These are phyloP conservation scores for Beauveria asiatica DNA, from an alignment of 2,329 filamentous ascomycete species.

Conservation along the genomic window DNA sequence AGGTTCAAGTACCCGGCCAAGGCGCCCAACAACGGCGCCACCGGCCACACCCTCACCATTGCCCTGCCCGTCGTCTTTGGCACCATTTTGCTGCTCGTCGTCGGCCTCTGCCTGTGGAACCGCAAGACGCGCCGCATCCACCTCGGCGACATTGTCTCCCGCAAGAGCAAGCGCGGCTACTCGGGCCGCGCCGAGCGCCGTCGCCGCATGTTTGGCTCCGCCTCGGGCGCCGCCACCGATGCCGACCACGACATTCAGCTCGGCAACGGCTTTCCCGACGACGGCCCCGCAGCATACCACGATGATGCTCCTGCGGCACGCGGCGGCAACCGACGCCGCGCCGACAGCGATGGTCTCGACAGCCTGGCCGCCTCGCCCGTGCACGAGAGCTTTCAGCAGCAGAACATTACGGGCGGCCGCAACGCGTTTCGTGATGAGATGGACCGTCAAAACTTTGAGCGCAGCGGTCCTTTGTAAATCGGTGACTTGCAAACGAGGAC, in stretches of 20 bases:
- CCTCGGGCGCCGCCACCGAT: constrained; percentile 23
- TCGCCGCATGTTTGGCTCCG: constrained; percentile 27
- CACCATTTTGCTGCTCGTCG: constrained; percentile 36
- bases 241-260: constrained; percentile 35
- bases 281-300: constrained; percentile 22
- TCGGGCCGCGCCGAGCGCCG: constrained; percentile 30
- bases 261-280: constrained; percentile 21
- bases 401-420: constrained; percentile 23
- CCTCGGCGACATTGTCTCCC: constrained; percentile 44
- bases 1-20: constrained; percentile 28
- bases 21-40: constrained; percentile 24
- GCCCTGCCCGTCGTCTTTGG: constrained; percentile 44
- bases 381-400: constrained; percentile 32
- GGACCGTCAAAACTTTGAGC: constrained; percentile 36
- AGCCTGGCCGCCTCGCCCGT: constrained; percentile 41
- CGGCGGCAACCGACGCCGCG: constrained; percentile 12
- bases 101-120: constrained; percentile 52
- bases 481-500: too few species aligned
- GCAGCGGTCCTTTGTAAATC: constrained; percentile 14
- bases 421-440: constrained; percentile 45
- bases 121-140: constrained; percentile 39
- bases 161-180: constrained; percentile 33
- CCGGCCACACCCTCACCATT: constrained; percentile 39
- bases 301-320: constrained; percentile 27
- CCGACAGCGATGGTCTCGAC: constrained; percentile 40